Evolutionary conservation across 176 grass and related monocot species (phyloP).

Genomic region (Lolium multiflorum): DNA sequence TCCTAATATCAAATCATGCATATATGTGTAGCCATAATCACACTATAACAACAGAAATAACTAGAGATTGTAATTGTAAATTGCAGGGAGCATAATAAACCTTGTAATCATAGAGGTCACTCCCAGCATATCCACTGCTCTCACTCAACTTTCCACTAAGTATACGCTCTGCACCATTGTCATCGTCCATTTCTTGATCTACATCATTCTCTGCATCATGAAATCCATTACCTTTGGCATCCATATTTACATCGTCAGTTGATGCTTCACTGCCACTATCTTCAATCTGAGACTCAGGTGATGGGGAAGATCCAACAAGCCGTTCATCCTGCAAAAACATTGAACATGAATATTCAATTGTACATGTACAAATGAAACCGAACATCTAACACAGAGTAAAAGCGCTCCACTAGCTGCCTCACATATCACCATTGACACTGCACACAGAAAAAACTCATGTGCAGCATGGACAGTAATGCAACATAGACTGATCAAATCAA

Average conservation of each 20-base stretch:
- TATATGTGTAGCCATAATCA: constrained; percentile 14
- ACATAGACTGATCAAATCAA: constrained; percentile 6
- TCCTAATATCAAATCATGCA: constrained; percentile 18
- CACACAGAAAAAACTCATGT: background rate
- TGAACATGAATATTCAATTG: constrained; percentile 27
- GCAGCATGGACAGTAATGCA: background rate
- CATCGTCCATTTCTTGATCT: constrained; percentile 86
- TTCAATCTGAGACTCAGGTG: constrained; percentile 85
- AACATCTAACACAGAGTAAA: constrained; percentile 8
- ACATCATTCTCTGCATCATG: constrained; percentile 94
- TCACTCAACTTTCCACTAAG: constrained; percentile 98
- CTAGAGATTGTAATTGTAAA: constrained; percentile 12
- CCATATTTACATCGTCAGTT: constrained; percentile 72
- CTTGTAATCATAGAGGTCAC: constrained; percentile 97
- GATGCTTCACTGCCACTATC: constrained; percentile 90
- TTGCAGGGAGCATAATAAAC: constrained; percentile 50
- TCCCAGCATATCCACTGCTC: constrained; percentile 94
- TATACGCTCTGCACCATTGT: constrained; percentile 71
- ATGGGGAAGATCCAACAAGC: constrained; percentile 71
- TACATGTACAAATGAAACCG: constrained; percentile 22
- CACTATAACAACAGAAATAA: constrained; percentile 22
- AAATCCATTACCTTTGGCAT: constrained; percentile 80
- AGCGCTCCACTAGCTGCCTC: background rate
- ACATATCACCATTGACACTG: background rate
- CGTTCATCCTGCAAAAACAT: constrained; percentile 73